These are phyloP conservation scores for Canna indica DNA, from an alignment of 176 grass and related monocot genomes.

Conservation along the genomic window DNA sequence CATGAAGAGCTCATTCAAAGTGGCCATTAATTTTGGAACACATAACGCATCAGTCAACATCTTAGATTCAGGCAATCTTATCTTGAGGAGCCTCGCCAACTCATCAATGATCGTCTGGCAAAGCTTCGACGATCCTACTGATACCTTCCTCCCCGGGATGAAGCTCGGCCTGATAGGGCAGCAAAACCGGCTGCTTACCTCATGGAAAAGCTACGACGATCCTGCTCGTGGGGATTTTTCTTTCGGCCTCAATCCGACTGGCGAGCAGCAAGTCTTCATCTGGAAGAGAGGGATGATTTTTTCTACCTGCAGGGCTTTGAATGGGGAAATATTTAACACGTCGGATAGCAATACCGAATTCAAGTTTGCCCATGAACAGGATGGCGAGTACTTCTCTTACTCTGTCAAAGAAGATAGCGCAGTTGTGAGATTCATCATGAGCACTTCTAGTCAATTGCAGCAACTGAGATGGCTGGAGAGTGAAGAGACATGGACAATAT, in stretches of 20 bases:
- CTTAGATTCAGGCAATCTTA: too few species aligned
- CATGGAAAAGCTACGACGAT: conserved; percentile 34
- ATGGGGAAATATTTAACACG: background rate
- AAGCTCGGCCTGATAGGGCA: too few species aligned
- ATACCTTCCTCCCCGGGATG: too few species aligned
- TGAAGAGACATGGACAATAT: background rate
- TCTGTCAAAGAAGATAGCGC: background rate
- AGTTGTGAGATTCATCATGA: conserved; percentile 22
- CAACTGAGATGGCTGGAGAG: background rate
- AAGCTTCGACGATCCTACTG: too few species aligned
- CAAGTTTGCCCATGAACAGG: too few species aligned
- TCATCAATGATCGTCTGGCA: too few species aligned
- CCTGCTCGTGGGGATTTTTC: conserved; percentile 28
- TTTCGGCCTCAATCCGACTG: conserved; percentile 4
- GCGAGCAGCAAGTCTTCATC: conserved; percentile 3
- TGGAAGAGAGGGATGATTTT: background rate
- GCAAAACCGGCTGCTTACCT: conserved; percentile 22
- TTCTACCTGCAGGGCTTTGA: conserved; percentile 14
- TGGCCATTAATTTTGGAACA: too few species aligned
- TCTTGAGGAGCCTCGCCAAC: too few species aligned
- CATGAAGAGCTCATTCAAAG: too few species aligned
- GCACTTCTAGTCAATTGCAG: background rate
- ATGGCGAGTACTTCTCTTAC: too few species aligned
- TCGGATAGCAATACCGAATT: too few species aligned
- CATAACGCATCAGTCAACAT: too few species aligned